Conservation (phyloP, 257 asterid species). For the Salvia splendens region DNA sequence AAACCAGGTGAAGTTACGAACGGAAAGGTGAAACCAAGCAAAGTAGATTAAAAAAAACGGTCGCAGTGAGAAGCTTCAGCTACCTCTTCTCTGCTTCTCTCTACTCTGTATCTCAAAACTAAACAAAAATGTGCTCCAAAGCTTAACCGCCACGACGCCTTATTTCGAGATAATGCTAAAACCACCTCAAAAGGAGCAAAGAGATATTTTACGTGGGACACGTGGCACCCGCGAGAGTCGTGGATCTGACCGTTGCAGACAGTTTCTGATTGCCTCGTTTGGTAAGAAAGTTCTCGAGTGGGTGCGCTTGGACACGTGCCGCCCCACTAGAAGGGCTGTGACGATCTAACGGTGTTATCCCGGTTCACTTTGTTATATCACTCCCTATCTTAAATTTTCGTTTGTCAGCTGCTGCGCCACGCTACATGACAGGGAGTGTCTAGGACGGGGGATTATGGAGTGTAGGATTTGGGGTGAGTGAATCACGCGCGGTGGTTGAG, state of each 20-base stretch:
- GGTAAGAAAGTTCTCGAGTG: constrained; percentile 33
- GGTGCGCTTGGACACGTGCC: constrained; percentile 42
- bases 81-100: constrained; percentile 30
- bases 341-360: constrained; percentile 32
- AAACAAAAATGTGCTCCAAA: constrained; percentile 36
- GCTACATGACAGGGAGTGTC: not conserved
- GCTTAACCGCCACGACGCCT: constrained; percentile 49
- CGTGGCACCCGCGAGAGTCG: constrained; percentile 41
- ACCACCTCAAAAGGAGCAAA: constrained; percentile 35
- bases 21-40: constrained; percentile 13
- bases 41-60: not conserved
- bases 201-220: constrained; percentile 24
- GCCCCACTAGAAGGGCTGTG: constrained; percentile 20
- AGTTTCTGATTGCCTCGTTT: constrained; percentile 38
- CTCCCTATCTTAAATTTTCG: constrained; percentile 11
- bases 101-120: constrained; percentile 13
- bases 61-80: constrained; percentile 5
- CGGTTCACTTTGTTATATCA: constrained; percentile 30
- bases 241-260: constrained; percentile 40
- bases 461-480: constrained; percentile 8
- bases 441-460: not conserved
- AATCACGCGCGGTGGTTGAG: not conserved
- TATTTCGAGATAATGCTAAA: constrained; percentile 36
- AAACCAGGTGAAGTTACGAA: constrained; percentile 15
- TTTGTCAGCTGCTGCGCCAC: not conserved